phyloP scores from a whole-genome alignment of 2,329 filamentous ascomycete genomes.

The Bipolaris cookei region DNA sequence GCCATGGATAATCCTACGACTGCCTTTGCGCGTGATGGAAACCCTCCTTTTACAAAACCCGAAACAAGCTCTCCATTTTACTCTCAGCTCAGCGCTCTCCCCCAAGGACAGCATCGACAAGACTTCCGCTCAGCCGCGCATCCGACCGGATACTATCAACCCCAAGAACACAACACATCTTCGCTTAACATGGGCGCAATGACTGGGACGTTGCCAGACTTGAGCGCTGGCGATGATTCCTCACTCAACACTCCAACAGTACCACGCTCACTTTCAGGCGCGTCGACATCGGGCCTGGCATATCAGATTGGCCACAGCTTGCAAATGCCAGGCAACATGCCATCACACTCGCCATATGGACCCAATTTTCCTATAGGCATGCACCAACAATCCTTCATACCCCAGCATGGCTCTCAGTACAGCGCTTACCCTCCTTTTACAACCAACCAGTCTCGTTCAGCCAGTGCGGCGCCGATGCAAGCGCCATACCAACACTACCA shows the following conservation, averaged over 20 bases:
- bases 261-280: constrained; percentile 46
- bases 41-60: constrained; percentile 28
- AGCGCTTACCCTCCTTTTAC: constrained; percentile 32
- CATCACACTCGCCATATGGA: constrained; percentile 36
- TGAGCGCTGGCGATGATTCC: constrained; percentile 28
- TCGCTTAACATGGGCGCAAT: constrained; percentile 49
- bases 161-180: constrained; percentile 36
- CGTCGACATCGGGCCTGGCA: constrained; percentile 49
- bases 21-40: constrained; percentile 37
- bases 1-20: constrained; percentile 40
- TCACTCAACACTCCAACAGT: constrained; percentile 28
- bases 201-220: constrained; percentile 47
- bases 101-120: constrained; percentile 36
- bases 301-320: constrained; percentile 50
- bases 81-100: constrained; percentile 46
- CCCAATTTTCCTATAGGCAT: constrained; percentile 34
- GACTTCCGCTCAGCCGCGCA: constrained; percentile 40
- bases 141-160: constrained; percentile 29
- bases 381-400: constrained; percentile 40
- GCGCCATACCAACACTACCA: constrained; percentile 40
- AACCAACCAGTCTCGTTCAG: constrained; percentile 34
- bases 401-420: constrained; percentile 34
- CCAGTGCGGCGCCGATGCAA: constrained; percentile 31
- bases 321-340: constrained; percentile 39
- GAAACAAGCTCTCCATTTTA: constrained; percentile 44